Evolutionary conservation across 768 basidiomycete species (phyloP), one percentile per base, ranked within the genome.

Genomic region (Hydnomerulius pinastri): DNA sequence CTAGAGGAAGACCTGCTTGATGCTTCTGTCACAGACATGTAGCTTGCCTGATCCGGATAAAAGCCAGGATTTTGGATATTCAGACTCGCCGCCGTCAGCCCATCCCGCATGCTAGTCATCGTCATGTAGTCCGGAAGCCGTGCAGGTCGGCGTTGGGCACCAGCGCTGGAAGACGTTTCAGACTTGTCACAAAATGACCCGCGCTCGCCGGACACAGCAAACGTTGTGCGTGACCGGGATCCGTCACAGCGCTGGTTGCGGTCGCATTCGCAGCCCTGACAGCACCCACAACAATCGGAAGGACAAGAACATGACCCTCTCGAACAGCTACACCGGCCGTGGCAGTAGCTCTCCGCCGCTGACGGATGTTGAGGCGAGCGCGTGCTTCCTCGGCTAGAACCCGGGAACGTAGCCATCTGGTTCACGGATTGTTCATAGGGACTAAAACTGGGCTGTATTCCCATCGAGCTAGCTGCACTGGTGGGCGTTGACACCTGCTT

Each of bases 401-500:
- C 50, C 9, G 52, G 18, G 28, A 57, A 57, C 18, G 61, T 23
- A 21, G 46, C 38, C 50, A 57, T 46, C 30, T 56, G 38, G n/a
- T 58, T 58, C 53, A 59, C 58, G 30, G 56, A 60, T 33, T 50
- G 54, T 12, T 54, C 71, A 59, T 52, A 71, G n/a, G 63, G 57
- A 58, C 61, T 44, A 73, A 73, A 57, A 33, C 47, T 27, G 24
- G 63, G 5, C 1, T 60, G 35, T 38, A 59, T 56, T 45, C 64
- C 64, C 45, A 59, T 56, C 28, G 50, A 23, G 40, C 51, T 50
- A 5, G 42, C 56, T 20, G 50, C 32, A 21, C 37, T 37, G 1
- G 52, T 11, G 24, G 55, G 50, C 17, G 57, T 45, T 7, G 67
- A 63, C 20, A 83, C 70, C 56, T 82, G 79, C 46, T 77, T 76